Evolutionary conservation across 139 green algal genomes (phyloP).

Genomic region (Pleodorina starrii): DNA sequence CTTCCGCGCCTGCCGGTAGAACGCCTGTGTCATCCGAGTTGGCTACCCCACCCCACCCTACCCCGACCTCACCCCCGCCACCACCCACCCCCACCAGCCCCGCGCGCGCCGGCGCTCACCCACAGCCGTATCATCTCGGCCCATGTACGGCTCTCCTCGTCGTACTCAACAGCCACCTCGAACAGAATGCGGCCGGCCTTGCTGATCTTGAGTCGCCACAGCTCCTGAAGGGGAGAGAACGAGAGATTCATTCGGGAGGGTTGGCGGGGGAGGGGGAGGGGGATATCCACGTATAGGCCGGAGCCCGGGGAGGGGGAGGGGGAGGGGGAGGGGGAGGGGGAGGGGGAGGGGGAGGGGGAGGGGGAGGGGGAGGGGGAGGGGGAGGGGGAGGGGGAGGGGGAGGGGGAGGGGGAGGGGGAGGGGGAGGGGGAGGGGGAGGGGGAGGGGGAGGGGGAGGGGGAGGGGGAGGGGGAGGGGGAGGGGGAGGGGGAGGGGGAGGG

Average conservation of each 20-base stretch:
- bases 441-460: background rate
- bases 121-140: slow-evolving; percentile 47
- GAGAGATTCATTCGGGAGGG: no score
- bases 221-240: slow-evolving; percentile 24
- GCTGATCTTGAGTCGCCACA: slow-evolving; percentile 54
- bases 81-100: no score
- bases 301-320: background rate
- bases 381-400: background rate
- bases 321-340: background rate
- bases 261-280: background rate
- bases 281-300: no score
- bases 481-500: background rate
- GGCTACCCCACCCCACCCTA: background rate
- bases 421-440: background rate
- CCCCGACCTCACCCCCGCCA: background rate
- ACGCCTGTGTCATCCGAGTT: no score
- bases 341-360: background rate
- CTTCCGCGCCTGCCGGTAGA: background rate
- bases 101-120: slow-evolving; percentile 42
- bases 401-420: background rate
- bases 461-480: background rate
- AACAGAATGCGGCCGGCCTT: slow-evolving; percentile 55
- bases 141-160: slow-evolving; percentile 34
- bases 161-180: slow-evolving; percentile 55
- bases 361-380: background rate